Conservation (phyloP, 1,284 basidiomycete species). For the Exobasidium rhododendri region DNA sequence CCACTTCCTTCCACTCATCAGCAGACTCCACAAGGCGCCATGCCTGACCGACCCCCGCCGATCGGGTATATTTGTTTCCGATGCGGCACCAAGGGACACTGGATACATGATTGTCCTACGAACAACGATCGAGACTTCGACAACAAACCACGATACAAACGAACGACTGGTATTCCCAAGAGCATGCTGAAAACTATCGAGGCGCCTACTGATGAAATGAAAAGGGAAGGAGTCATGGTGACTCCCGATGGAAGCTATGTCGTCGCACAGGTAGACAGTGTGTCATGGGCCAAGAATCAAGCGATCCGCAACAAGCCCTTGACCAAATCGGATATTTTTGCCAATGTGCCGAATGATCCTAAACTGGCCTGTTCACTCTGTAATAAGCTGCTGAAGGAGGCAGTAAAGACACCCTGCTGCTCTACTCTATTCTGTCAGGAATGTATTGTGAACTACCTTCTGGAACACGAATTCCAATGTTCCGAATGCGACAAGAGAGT, state of each 20-base stretch:
- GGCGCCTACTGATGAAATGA: constrained; percentile 55
- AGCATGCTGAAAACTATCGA: constrained; percentile 96
- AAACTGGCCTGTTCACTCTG: constrained; percentile 50
- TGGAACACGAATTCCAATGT: constrained; percentile 53
- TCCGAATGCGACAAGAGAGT: constrained; percentile 53
- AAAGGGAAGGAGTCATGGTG: constrained; percentile 49
- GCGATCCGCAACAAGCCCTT: constrained; percentile 40
- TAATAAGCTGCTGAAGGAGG: constrained; percentile 44
- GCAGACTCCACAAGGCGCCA: constrained; percentile 17
- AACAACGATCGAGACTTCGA: constrained; percentile 93
- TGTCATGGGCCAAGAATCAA: constrained; percentile 41
- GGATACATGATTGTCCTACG: constrained; percentile 99
- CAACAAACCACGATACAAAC: constrained; percentile 89
- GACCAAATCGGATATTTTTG: constrained; percentile 48
- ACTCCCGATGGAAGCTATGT: constrained; percentile 53
- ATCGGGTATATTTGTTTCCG: constrained; percentile 98
- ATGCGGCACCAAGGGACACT: constrained; percentile 90
- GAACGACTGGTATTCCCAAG: constrained; percentile 95
- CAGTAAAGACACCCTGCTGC: constrained; percentile 51
- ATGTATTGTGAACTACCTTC: constrained; percentile 51
- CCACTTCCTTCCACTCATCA: constrained; percentile 21
- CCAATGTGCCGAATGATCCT: constrained; percentile 45
- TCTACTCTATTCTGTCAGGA: constrained; percentile 50
- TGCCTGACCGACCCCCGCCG: constrained; percentile 53
- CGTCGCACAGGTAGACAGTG: constrained; percentile 47